phyloP scores from a whole-genome alignment of 2,329 filamentous ascomycete species.

The Pseudonectria foliicola region DNA sequence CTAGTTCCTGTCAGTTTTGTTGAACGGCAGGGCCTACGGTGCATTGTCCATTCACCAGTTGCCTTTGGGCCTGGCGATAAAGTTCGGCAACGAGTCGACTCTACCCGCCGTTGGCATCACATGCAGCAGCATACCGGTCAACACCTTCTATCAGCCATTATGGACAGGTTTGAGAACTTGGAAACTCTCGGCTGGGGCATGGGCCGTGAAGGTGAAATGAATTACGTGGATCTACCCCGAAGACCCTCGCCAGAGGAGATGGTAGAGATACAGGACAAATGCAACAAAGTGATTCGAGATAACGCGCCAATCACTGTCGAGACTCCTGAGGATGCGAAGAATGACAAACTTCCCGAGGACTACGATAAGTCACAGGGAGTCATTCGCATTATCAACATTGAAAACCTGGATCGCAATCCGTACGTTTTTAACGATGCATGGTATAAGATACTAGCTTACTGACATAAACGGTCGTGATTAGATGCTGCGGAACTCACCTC shows the following conservation, averaged over 20 bases:
- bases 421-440: neutral
- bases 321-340: constrained; percentile 17
- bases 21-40: constrained; percentile 22
- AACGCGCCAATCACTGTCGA: constrained; percentile 19
- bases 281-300: constrained; percentile 19
- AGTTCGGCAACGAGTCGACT: constrained; percentile 23
- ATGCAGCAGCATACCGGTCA: constrained; percentile 29
- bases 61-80: constrained; percentile 11
- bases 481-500: constrained; percentile 26
- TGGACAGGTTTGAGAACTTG: constrained; percentile 18
- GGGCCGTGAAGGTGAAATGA: constrained; percentile 20
- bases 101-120: constrained; percentile 24
- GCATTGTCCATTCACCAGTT: constrained; percentile 15
- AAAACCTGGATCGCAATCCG: constrained; percentile 24
- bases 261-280: constrained; percentile 17
- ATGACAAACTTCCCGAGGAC: constrained; percentile 20
- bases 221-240: constrained; percentile 24
- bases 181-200: constrained; percentile 26
- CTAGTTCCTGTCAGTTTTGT: constrained; percentile 17
- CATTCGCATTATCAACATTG: constrained; percentile 22
- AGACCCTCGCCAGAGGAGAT: constrained; percentile 20
- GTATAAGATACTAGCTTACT: fast-evolving
- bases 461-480: neutral
- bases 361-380: constrained; percentile 25
- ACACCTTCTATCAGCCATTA: constrained; percentile 25